A percentile compares a stretch with the other conserved stretches of the same genome.
Conservation (phyloP, 108 stramenopile species). For the Cyclotella baltica region DNA sequence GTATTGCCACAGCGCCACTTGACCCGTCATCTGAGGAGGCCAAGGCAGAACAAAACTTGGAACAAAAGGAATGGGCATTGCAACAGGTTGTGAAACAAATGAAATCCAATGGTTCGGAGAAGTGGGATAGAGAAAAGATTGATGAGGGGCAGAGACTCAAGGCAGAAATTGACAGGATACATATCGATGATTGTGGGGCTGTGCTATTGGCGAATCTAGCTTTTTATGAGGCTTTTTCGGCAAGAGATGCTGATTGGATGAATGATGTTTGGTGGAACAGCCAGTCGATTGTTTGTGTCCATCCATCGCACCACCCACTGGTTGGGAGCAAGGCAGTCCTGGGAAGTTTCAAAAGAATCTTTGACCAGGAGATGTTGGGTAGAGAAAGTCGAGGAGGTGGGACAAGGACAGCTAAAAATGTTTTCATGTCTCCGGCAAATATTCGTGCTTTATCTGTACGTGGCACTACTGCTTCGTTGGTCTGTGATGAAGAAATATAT, state of each 20-base stretch:
- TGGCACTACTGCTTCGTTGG: conserved; percentile 78
- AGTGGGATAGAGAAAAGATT: conserved; percentile 43
- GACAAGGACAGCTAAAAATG: conserved; percentile 10
- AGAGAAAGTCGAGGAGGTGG: conserved; percentile 24
- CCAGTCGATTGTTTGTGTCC: conserved; percentile 76
- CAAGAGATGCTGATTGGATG: conserved; percentile 72
- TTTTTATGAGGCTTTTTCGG: conserved; percentile 83
- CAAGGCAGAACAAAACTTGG: conserved; percentile 26
- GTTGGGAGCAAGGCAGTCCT: conserved; percentile 70
- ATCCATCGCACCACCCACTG: conserved; percentile 76
- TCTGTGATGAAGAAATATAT: conserved; percentile 86
- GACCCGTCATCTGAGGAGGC: conserved; percentile 46
- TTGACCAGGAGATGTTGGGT: conserved; percentile 55
- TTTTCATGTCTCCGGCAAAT: conserved; percentile 75
- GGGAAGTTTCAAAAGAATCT: conserved; percentile 75
- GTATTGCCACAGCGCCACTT: conserved; percentile 42
- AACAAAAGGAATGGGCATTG: conserved; percentile 39
- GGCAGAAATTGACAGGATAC: conserved; percentile 69
- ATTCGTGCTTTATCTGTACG: conserved; percentile 74
- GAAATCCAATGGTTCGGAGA: not conserved
- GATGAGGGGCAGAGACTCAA: conserved; percentile 54
- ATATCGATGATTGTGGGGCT: conserved; percentile 84
- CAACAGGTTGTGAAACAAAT: conserved; percentile 35
- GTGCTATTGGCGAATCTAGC: conserved; percentile 78
- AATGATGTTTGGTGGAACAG: conserved; percentile 75